Base-by-base conservation (phyloP, 2,329 filamentous ascomycete species). In the Talaromyces pinophilus region DNA sequence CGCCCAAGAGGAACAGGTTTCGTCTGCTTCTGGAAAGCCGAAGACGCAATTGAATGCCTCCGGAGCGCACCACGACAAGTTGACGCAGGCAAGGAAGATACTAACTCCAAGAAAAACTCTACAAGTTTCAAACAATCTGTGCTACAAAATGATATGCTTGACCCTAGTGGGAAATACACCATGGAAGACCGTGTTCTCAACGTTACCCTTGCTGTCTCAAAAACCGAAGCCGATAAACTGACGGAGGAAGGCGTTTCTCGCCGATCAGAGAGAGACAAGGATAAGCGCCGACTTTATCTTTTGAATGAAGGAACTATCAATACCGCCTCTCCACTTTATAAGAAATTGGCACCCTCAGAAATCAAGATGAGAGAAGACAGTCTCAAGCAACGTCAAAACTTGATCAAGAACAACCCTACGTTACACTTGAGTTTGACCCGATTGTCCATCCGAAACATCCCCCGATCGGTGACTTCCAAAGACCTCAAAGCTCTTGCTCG, bases 1-100 rank as follows among this genome's bases (percentile, higher is more conserved):
- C 89, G 92, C 62, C 92, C 95, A 1, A 92, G 91, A 59, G 95
- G 95, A 30, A 98, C 94, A 38, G 95, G 90, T 3, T 99, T 99
- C 74, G 94, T 98, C 35, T 96, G 92, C 80, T 99, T 99, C 80
- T 90, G 89, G 79, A 89, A 90, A 60, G 81, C 84, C 44, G 87
- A 90, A 22, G 92, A 97, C 74, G 92, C 90, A 70, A 88, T 89
- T 74, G 78, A 83, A 22, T 98, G 95, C 75, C 82, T 97, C 68
- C 89, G 88, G 70, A 85, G 83, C 15, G 91, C 93, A 1, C 95
- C 95, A 0, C 87, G 85, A 30, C 77, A 76, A 35, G 72, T 73
- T 0, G 71, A 77, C n/a, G 67, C 71, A 11, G 78, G 82, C 35
- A 80, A 83, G 67, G 79, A 83, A 22, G 73, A 75, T 57, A 74